Evolutionary conservation across 2,329 filamentous ascomycete genomes (phyloP), one percentile per base, ranked within the genome.

Genomic region (Apiospora arundinis): DNA sequence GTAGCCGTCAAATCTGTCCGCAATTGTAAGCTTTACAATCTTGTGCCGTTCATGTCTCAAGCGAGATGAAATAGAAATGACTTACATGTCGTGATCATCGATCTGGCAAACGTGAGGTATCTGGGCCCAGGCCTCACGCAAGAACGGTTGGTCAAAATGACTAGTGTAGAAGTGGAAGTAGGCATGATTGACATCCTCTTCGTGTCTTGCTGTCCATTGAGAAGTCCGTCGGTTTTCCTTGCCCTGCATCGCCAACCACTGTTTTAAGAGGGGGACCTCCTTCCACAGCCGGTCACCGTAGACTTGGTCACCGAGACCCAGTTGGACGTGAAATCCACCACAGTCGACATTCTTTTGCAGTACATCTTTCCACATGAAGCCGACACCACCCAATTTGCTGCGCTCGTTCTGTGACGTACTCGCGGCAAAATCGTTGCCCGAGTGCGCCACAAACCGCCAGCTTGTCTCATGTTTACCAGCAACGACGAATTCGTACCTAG

Each of bases 91-190:
- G 81, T 98, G 96, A 78, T 98, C 96, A 78, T 99, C 95, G 69
- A 99, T 91, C 79, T 97, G 94, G 77, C 97, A 87, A 69, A 99
- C 86, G 79, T 98, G 95, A 52, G 96, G 96, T 73, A 99, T 98
- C 83, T 99, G 96, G 28, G 96, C 96, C 85, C 97, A 99, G 0
- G 95, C 95, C 82, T 99, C 96, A 72, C 96, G 88, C 75, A 99
- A 82, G 81, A 97, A 95, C 8, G 95, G 95, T 82, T 99, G 96
- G 79, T 99, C 96, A 80, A 99, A 98, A 81, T 98, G 95, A 76
- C 95, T 97, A 1, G 95, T 97, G 80, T 99, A 99, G 82, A 97
- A 99, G 81, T 99, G 96, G 82, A 99, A 99, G 84, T 97, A 99
- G 9, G 96, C 95, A 82, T 98, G 95, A 2, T 92, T 92, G 23